Base-by-base conservation (phyloP, 306 rosid species). In the Prunus salicina region DNA sequence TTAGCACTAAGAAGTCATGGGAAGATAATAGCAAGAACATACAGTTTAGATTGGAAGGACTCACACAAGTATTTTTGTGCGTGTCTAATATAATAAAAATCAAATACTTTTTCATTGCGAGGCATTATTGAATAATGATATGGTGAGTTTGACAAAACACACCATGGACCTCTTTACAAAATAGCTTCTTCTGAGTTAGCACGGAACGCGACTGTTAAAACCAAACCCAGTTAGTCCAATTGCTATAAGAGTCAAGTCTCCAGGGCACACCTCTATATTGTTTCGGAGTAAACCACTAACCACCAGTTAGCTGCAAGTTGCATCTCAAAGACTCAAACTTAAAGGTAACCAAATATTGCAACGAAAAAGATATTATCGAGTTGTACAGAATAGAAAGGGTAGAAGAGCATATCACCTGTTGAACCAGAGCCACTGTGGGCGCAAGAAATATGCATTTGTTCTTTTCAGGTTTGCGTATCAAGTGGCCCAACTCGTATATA, bases 401-500 rank as follows among this genome's bases (percentile, higher is more conserved):
- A 80, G 45, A n/a, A 61, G 10, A 55, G 60, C 71, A 75, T 25
- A 61, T 82, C 82, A 92, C 98, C 97, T 94, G 98, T 34, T 88
- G 81, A 80, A 92, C 98, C 80, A 94, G 77, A 80, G 95, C 95
- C 77, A 94, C 98, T 0, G 97, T 94, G 51, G 98, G 96, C 0
- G 98, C 98, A 78, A 94, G 95, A 90, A 94, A 94, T 49, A 94
- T 85, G 50, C 97, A 92, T 63, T 89, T 20, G 57, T 81, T 69
- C 83, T 88, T 86, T 87, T 84, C 85, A 41, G 98, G 93, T 81
- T 83, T 90, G 81, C 76, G 65, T 45, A 94, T 89, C 86, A 92
- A 86, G 80, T 89, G 87, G 2, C 95, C 58, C 84, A 92, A 70
- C 84, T 87, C 97, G 51, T 89, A 81, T 27, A 94, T 89, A 62